Percentiles rank a stretch among this genome's conserved stretches.
These are phyloP conservation scores for Endoconidiophora laricicola DNA, from an alignment of 2,329 filamentous ascomycete genomes.

Conservation along the genomic window DNA sequence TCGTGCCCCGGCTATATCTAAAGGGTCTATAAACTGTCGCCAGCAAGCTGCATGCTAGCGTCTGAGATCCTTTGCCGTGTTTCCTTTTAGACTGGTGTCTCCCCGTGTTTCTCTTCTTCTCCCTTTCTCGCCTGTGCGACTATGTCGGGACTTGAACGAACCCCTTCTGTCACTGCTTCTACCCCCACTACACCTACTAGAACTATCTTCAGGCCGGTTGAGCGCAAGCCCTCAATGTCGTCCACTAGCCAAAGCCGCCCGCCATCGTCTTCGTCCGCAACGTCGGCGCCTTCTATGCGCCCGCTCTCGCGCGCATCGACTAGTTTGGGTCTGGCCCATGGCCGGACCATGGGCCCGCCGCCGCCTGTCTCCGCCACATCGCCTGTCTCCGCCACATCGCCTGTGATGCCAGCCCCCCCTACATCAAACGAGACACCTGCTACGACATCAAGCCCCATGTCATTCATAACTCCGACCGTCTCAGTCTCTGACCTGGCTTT, in stretches of 20 bases:
- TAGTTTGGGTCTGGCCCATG: not conserved
- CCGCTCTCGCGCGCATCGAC: conserved; percentile 8
- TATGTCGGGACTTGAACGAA: conserved; percentile 10
- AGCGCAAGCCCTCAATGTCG: conserved; percentile 9
- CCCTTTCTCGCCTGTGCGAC: conserved; percentile 1
- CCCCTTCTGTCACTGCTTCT: not conserved
- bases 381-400: not conserved
- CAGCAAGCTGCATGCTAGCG: not conserved
- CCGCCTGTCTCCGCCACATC: not conserved
- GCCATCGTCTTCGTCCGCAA: conserved; percentile 9
- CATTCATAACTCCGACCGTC: conserved; percentile 5
- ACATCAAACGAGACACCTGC: conserved; percentile 2
- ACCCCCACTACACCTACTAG: conserved; percentile 5
- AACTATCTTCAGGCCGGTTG: not conserved
- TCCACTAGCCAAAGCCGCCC: conserved; percentile 8
- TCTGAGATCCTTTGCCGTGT: not conserved
- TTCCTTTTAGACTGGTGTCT: not conserved
- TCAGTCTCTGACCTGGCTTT: conserved; percentile 5
- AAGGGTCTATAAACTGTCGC: not conserved
- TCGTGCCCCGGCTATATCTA: too few relatives aligned
- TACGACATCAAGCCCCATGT: not conserved
- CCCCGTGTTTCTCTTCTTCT: conserved; percentile 1
- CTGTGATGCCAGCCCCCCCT: not conserved
- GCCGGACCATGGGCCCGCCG: conserved; percentile 6
- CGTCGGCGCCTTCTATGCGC: not conserved